phyloP scores from a whole-genome alignment of 129 eudicot species.

The Flaveria brownii region DNA sequence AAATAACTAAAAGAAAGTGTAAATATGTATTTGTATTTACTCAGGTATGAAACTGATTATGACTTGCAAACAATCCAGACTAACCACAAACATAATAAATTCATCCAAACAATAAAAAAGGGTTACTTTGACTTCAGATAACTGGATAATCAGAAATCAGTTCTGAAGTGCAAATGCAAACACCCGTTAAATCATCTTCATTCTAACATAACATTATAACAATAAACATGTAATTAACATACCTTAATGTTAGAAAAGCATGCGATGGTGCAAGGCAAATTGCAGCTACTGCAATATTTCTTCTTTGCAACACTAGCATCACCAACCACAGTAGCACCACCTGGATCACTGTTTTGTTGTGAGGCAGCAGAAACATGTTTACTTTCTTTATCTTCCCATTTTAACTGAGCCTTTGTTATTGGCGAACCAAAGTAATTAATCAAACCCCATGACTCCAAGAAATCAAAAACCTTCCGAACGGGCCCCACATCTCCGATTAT shows the following conservation, averaged over 20 bases:
- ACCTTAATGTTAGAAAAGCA: conserved; percentile 89
- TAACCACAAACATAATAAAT: background rate
- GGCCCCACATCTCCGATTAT: conserved; percentile 88
- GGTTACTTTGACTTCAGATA: background rate
- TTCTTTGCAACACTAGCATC: conserved; percentile 43
- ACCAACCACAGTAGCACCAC: conserved; percentile 27
- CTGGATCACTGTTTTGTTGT: conserved; percentile 36
- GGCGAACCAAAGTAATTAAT: conserved; percentile 67
- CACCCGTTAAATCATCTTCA: conserved; percentile 7
- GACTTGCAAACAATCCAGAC: background rate
- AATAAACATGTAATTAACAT: conserved; percentile 13
- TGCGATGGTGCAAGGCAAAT: conserved; percentile 72
- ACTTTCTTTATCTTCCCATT: conserved; percentile 69
- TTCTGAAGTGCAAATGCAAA: conserved; percentile 4
- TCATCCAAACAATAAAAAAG: background rate
- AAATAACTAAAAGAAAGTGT: too few relatives aligned
- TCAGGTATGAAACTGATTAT: background rate
- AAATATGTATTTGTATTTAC: too few relatives aligned
- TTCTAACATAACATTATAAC: conserved; percentile 1
- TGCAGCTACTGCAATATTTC: conserved; percentile 69
- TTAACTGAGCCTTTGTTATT: conserved; percentile 46
- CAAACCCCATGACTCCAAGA: conserved; percentile 92
- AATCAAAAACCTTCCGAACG: conserved; percentile 72
- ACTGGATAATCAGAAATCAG: background rate
- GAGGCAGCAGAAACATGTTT: conserved; percentile 36